Base-by-base conservation (phyloP, 768 basidiomycete genomes). In the Mycena alexandri region DNA sequence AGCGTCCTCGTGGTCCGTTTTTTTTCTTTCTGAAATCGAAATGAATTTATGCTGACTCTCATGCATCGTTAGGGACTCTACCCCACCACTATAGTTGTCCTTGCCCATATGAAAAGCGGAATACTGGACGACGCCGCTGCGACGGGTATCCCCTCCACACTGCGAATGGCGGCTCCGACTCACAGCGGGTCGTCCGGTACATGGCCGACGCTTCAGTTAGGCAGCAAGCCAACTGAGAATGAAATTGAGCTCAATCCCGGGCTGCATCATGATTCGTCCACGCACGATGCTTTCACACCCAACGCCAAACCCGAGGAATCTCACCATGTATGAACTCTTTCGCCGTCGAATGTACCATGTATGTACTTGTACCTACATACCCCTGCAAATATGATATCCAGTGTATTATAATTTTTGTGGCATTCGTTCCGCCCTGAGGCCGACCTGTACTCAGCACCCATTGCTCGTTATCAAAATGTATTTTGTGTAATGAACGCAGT, bases 1-100 rank as follows among this genome's bases (percentile, higher is more conserved):
- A 71, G 69, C 46, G 58, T 63, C 63, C 69, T 75, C 48, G 72
- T 75, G 38, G 74, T 29, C 29, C 3, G 29, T 29, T 29, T 29
- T 29, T 3, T 29, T 29, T 38, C 34, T 11, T 38, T 5, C 16
- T 17, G n/a, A n/a, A n/a, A 17, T 25, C 54, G 12, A 1, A 24
- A 25, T 12, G 11, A 38, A 17, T 36, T 7, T 16, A 55, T 7
- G 10, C n/a, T 61, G n/a, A 33, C 43, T 11, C 33, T n/a, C 4
- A 11, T 3, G 3, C 24, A 5, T 5, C 29, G 29, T 29, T 29
- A 52, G 60, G 60, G 50, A 29, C 50, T 52, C 14, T 61, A 61
- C 38, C 60, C 60, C 3, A 61, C 60, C 10, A 25, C 42, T n/a
- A n/a, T 61, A 2, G 50, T 51, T 11, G 50, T 61, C 14, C 47